Evolutionary conservation across 2,329 filamentous ascomycete species (phyloP), one percentile per base, ranked within the genome.

Genomic region (Exophiala phaeomuriformis): DNA sequence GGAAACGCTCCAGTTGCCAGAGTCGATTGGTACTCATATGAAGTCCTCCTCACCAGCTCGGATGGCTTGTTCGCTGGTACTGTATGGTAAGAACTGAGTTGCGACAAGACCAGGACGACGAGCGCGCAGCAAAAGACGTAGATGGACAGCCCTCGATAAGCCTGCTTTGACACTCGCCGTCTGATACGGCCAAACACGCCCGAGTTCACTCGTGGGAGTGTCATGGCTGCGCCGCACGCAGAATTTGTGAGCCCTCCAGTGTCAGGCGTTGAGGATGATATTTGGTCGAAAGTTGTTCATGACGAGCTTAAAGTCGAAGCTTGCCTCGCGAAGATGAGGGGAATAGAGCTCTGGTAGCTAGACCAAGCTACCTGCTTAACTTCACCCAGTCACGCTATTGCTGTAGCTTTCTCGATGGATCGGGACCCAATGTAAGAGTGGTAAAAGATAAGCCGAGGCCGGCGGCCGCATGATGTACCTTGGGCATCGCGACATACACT

Each of bases 81-180:
- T 19, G 19, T 19, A 19, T 19, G 19, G 27, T 39, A 29, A 27
- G 47, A 41, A 29, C 41, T 43, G 19, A 49, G 33, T 30, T 49
- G 47, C 6, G 47, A 49, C 19, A 49, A 19, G 27, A 40, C 7
- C 5, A 49, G 30, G n/a, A 49, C 10, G 27, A 41, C 8, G 36
- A 49, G 31, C 27, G 19, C 47, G 30, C 47, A 49, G 47, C 35
- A 49, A 6, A 49, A 32, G n/a, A 49, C 28, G 36, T 49, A 49
- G 33, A 49, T 49, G 6, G 47, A 30, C n/a, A 49, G 28, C 8
- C n/a, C 28, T 49, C 47, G 35, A 10, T 49, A 36, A 8, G 36
- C 33, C 27, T 49, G 47, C 28, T 49, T 49, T 12, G 36, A 19
- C 36, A 49, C 19, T 9, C 47, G 47, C 10, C 47, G 47, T 19